phyloP scores from a whole-genome alignment of 2,329 filamentous ascomycete genomes.

The Fusarium succisae region DNA sequence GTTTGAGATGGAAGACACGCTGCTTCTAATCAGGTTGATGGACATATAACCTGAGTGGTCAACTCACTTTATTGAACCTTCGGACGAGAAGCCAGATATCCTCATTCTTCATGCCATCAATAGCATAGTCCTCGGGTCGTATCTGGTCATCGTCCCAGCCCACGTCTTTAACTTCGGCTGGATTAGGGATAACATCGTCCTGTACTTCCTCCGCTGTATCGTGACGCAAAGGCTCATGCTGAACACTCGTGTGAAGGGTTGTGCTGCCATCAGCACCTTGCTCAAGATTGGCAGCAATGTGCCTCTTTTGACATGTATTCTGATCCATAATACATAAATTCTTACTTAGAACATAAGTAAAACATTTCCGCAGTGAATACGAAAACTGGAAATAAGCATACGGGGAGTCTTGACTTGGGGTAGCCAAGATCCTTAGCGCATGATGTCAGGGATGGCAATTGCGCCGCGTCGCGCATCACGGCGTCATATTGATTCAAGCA shows the following conservation, averaged over 20 bases:
- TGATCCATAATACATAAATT: neutral
- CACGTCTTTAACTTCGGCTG: neutral
- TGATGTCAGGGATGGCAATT: constrained; percentile 4
- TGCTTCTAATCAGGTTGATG: neutral
- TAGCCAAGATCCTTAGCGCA: neutral
- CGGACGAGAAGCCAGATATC: constrained; percentile 20
- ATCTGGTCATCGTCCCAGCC: neutral
- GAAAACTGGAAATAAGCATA: neutral
- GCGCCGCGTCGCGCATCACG: neutral
- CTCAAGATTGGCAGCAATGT: neutral
- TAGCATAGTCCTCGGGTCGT: neutral
- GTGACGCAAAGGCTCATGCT: neutral
- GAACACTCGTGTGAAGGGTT: neutral
- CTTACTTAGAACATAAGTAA: rapidly evolving
- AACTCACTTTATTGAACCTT: constrained; percentile 19
- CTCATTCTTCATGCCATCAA: constrained; percentile 4
- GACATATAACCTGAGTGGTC: too few relatives aligned
- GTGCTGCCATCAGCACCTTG: neutral
- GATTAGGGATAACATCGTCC: rapidly evolving
- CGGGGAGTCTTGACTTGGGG: neutral
- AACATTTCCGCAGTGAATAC: neutral
- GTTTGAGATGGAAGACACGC: constrained; percentile 22
- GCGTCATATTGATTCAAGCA: neutral
- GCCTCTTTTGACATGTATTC: neutral
- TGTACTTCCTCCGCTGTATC: rapidly evolving